Evolutionary conservation across 192 early-diverging fungal species (phyloP), one percentile per base, ranked within the genome.

Genomic region (Umbelopsis ramanniana): DNA sequence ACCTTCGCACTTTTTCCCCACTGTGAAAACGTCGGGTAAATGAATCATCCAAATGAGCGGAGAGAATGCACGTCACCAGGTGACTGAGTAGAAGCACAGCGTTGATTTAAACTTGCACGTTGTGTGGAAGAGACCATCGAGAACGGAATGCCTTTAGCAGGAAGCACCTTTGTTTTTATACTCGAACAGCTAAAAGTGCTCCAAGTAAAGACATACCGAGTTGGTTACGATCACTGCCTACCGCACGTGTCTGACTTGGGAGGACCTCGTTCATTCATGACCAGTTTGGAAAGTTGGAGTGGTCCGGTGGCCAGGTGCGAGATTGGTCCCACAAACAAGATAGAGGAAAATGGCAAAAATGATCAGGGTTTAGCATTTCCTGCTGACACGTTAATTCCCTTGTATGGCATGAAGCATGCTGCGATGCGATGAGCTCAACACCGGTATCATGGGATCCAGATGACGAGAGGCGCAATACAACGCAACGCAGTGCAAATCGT

Each of bases 401-500:
- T 17, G 23, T 63, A 37, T 29, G 57, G 12, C 15, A 37, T 37
- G n/a, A 26, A 63, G 57, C 57, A 53, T 53, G 69, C 52, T 23
- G 46, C 53, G 8, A 17, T 0, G 7, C 6, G 48, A 50, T 17
- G 48, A 6, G 15, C 48, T 50, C 48, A 50, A 45, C 60, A 57
- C 63, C 29, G 47, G 50, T 37, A 68, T 72, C 15, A 76, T 35
- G n/a, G 75, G 67, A 50, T 21, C n/a, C 11, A 15, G 4, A 19
- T 50, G 48, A 50, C 48, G 48, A 50, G n/a, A 17, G 17, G 0
- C 29, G 29, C 29, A 29, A 29, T 3, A 3, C 29, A 29, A 6
- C 29, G 29, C 29, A 29, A 29, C 29, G 29, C 29, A 29, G 19
- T 0, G 6, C 15, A 10, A 50, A 19, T 21, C 15, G n/a, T 50